phyloP scores from a whole-genome alignment of 2,329 filamentous ascomycete species.

The Ophiocordyceps australis region DNA sequence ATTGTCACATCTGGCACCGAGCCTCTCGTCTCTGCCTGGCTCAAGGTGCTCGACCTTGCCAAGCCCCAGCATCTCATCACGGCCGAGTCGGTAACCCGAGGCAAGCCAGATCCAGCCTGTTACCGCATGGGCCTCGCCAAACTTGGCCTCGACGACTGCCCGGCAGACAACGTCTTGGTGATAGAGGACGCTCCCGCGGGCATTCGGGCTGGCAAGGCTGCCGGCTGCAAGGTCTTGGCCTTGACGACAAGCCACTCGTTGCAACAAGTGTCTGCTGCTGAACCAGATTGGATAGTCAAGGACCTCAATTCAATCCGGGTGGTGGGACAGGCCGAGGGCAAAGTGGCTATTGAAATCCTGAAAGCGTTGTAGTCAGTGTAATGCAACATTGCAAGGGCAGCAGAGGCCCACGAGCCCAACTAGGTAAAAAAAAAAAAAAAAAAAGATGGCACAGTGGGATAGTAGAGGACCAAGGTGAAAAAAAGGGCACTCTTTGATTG shows the following conservation, averaged over 20 bases:
- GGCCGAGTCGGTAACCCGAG: conserved; percentile 56
- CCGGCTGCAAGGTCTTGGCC: conserved; percentile 72
- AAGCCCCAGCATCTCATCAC: conserved; percentile 49
- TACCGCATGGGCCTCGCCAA: conserved; percentile 50
- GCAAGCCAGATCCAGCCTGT: conserved; percentile 63
- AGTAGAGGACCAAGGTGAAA: conserved; percentile 1
- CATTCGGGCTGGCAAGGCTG: conserved; percentile 65
- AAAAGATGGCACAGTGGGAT: too few species aligned
- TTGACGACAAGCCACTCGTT: conserved; percentile 68
- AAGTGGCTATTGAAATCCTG: conserved; percentile 47
- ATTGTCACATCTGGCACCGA: conserved; percentile 65
- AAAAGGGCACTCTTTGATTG: too few species aligned
- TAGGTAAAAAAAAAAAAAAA: too few species aligned
- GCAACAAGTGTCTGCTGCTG: conserved; percentile 52
- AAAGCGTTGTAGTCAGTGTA: conserved; percentile 31
- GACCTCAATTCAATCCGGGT: conserved; percentile 61
- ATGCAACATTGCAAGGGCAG: too few species aligned
- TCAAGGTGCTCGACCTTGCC: conserved; percentile 46
- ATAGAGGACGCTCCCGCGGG: conserved; percentile 82
- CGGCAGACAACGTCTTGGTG: conserved; percentile 47
- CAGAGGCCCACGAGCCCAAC: too few species aligned
- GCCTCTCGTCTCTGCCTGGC: conserved; percentile 54
- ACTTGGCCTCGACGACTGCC: conserved; percentile 30
- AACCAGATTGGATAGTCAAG: conserved; percentile 74
- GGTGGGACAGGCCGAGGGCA: conserved; percentile 34